Conservation (phyloP, 2,329 filamentous ascomycete genomes). For the Calonectria hawksworthii region DNA sequence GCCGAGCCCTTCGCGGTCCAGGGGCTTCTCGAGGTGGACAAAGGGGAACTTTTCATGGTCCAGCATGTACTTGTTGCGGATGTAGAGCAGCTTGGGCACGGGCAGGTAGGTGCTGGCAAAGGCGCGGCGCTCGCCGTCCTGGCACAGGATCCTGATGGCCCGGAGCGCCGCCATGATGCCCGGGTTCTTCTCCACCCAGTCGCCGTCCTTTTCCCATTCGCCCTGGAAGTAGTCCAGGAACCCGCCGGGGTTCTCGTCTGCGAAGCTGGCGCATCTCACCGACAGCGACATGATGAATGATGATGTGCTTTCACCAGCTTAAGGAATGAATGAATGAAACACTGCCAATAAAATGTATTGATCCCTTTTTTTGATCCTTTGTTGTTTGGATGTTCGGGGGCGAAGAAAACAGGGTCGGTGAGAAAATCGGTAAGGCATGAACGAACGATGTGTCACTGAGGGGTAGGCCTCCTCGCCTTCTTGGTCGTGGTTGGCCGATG, state of each 20-base stretch:
- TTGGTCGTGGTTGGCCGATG: background rate
- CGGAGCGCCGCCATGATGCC: background rate
- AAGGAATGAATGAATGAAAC: background rate
- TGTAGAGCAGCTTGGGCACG: conserved; percentile 42
- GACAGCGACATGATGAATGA: background rate
- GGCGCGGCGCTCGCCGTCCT: conserved; percentile 17
- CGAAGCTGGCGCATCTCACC: conserved; percentile 27
- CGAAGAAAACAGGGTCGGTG: background rate
- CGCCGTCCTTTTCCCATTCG: conserved; percentile 9
- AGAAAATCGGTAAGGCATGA: background rate
- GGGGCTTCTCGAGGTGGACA: conserved; percentile 35
- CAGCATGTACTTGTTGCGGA: conserved; percentile 42
- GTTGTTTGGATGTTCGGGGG: background rate
- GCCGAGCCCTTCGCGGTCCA: conserved; percentile 35
- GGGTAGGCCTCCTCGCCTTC: background rate
- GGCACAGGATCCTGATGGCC: conserved; percentile 16
- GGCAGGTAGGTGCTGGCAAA: conserved; percentile 40
- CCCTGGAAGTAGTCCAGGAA: conserved; percentile 20
- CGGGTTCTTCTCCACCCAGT: background rate
- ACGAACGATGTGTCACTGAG: conserved; percentile 8
- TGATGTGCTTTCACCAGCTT: background rate
- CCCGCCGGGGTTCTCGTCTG: conserved; percentile 9
- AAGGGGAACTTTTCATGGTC: conserved; percentile 41
- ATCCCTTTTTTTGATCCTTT: background rate
- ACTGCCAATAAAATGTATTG: too few relatives aligned